Evolutionary conservation across 371 early-diverging fungal genomes (phyloP).

Genomic region (Zopfochytrium polystomum): DNA sequence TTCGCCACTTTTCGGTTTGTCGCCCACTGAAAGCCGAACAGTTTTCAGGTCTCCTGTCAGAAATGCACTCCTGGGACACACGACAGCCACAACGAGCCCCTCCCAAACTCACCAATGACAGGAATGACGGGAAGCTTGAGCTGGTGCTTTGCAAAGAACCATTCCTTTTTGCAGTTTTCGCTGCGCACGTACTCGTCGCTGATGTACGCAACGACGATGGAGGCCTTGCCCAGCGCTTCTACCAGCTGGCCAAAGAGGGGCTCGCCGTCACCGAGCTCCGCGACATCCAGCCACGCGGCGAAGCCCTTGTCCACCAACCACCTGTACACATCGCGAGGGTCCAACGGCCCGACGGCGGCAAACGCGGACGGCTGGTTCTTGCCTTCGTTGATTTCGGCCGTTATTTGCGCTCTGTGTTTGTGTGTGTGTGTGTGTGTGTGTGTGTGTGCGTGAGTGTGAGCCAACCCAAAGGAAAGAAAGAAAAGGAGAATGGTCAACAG

Average conservation of each 20-base stretch:
- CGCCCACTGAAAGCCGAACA: too few relatives aligned
- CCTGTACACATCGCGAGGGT: slow-evolving; percentile 12
- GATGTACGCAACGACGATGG: slow-evolving; percentile 12
- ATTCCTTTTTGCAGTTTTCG: slow-evolving; percentile 20
- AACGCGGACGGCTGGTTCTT: not conserved
- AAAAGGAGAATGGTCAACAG: not conserved
- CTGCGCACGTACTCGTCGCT: slow-evolving; percentile 19
- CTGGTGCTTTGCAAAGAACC: slow-evolving; percentile 10
- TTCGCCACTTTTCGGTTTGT: not conserved
- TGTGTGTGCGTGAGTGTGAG: too few relatives aligned
- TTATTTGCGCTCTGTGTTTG: slow-evolving; percentile 9
- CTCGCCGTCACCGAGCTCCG: slow-evolving; percentile 16
- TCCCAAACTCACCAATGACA: slow-evolving; percentile 14
- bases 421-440: too few relatives aligned
- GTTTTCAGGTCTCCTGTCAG: too few relatives aligned
- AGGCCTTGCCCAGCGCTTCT: slow-evolving; percentile 7
- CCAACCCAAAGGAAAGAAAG: too few relatives aligned
- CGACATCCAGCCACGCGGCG: slow-evolving; percentile 18
- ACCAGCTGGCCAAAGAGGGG: slow-evolving; percentile 19
- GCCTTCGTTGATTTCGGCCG: not conserved
- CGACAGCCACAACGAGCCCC: too few relatives aligned
- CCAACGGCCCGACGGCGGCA: slow-evolving; percentile 9
- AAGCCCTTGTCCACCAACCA: not conserved
- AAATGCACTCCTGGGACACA: too few relatives aligned
- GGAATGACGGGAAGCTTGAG: slow-evolving; percentile 19